Evolutionary conservation across 192 early-diverging fungal species (phyloP), one percentile per base, ranked within the genome.

Genomic region (Tieghemiomyces parasiticus): DNA sequence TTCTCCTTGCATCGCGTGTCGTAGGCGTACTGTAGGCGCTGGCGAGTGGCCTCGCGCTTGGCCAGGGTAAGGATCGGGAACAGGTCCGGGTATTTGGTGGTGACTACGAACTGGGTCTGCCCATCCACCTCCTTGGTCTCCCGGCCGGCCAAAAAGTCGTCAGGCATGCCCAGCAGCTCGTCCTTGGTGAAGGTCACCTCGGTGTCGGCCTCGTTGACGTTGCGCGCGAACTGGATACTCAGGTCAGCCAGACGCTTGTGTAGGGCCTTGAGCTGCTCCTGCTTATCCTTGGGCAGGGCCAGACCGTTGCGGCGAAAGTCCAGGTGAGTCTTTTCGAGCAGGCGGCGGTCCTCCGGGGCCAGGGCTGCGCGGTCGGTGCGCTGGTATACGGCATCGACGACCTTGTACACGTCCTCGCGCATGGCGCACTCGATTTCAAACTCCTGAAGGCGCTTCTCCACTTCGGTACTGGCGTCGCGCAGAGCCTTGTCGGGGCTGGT

Each of bases 251-350:
- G 70, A 26, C 77, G 76, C 71, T 86, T 78, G 30, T 81, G 75
- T 49, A 88, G 70, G 20, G 62, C 64, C 49, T 73, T 80, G 26
- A 90, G 64, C 52, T 74, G 68, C 55, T 80, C 64, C 46, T 81
- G 82, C 52, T 81, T 63, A 2, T 77, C 71, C 45, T 76, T 73
- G 14, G 71, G 62, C 12, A 93, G 75, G 26, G 73, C 81, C 16
- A 88, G 76, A 4, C 91, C 91, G 58, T 83, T 81, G 55, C 87
- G 73, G 50, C 73, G 72, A 67, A 78, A 92, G 49, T 74, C 73
- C 20, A 74, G 69, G 32, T 83, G 70, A n/a, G 81, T 79, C 64
- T 84, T 81, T 33, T 78, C 71, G 19, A 89, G 69, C 51, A 91
- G 72, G 6, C 91, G 81, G 10, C 73, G 68, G 58, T 82, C 86